These are phyloP conservation scores for Boletus speciosus DNA, from an alignment of 768 basidiomycete species.

Conservation along the genomic window DNA sequence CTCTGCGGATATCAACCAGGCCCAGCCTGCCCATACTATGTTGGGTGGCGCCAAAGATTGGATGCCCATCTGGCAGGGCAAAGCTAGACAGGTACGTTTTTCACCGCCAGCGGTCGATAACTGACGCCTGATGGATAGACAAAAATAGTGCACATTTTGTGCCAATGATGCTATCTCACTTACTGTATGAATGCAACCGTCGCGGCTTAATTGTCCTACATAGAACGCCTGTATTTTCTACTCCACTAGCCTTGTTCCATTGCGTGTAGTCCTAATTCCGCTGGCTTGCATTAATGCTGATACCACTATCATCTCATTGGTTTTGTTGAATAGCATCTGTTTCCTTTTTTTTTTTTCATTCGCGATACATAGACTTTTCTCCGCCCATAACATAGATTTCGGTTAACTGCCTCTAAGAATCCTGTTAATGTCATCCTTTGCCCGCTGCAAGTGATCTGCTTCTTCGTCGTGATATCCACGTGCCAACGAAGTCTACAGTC, in stretches of 20 bases:
- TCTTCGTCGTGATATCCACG: constrained; percentile 5
- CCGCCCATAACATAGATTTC: neutral
- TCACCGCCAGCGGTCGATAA: constrained; percentile 2
- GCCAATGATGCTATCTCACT: constrained; percentile 6
- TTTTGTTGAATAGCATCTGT: neutral
- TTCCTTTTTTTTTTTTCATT: neutral
- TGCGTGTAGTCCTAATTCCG: neutral
- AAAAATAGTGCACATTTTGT: constrained; percentile 10
- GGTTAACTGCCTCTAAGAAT: neutral
- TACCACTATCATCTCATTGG: constrained; percentile 1
- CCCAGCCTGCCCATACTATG: constrained; percentile 59
- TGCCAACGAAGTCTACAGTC: constrained; percentile 1
- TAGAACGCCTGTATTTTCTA: constrained; percentile 18
- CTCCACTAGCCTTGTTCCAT: constrained; percentile 1
- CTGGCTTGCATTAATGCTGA: neutral
- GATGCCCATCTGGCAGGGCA: constrained; percentile 43
- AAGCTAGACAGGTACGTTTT: constrained; percentile 6
- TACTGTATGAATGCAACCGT: constrained; percentile 18
- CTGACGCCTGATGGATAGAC: constrained; percentile 5
- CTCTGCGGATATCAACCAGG: constrained; percentile 66
- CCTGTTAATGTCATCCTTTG: constrained; percentile 1
- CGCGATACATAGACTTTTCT: constrained; percentile 6
- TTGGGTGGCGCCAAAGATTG: constrained; percentile 59
- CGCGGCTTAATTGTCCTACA: constrained; percentile 14
- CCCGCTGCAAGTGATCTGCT: neutral